Conservation (phyloP, 2,329 filamentous ascomycete species). For the Neofusicoccum kwambonambiense region DNA sequence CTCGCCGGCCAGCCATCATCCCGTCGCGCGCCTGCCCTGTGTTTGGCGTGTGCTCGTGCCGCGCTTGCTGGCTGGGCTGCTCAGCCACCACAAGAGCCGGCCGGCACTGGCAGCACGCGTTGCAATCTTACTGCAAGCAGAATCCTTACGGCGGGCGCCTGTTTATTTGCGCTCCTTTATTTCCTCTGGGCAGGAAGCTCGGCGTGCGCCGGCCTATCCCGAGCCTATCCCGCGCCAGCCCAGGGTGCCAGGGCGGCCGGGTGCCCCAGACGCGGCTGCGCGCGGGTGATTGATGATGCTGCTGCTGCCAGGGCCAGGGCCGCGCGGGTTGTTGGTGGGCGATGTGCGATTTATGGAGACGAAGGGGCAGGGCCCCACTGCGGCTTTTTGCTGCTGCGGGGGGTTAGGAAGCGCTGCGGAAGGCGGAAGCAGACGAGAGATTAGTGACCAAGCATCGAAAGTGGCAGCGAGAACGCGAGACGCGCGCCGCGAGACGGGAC, state of each 20-base stretch:
- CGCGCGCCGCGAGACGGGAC: no score
- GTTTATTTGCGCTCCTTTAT: background rate
- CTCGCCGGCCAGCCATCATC: background rate
- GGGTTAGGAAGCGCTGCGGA: background rate
- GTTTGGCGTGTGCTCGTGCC: background rate
- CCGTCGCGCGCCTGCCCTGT: no score
- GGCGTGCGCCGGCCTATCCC: slow-evolving; percentile 13
- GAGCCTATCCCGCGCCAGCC: background rate
- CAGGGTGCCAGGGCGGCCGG: background rate
- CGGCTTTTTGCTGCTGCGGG: slow-evolving; percentile 14
- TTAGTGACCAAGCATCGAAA: no score
- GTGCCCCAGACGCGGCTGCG: background rate
- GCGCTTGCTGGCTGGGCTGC: background rate
- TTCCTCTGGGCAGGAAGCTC: background rate
- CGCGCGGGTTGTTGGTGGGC: background rate
- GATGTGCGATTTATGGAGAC: slow-evolving; percentile 10
- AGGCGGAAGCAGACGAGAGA: background rate
- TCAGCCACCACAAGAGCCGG: background rate
- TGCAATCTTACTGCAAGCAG: slow-evolving; percentile 4
- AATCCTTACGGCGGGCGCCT: background rate
- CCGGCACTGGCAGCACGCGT: background rate
- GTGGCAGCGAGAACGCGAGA: no score
- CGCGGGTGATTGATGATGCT: background rate
- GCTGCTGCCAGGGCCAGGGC: no score
- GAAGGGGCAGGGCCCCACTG: background rate